Evolutionary conservation across 2,329 filamentous ascomycete genomes (phyloP), one percentile per base, ranked within the genome.

Genomic region (Apiospora arundinis): DNA sequence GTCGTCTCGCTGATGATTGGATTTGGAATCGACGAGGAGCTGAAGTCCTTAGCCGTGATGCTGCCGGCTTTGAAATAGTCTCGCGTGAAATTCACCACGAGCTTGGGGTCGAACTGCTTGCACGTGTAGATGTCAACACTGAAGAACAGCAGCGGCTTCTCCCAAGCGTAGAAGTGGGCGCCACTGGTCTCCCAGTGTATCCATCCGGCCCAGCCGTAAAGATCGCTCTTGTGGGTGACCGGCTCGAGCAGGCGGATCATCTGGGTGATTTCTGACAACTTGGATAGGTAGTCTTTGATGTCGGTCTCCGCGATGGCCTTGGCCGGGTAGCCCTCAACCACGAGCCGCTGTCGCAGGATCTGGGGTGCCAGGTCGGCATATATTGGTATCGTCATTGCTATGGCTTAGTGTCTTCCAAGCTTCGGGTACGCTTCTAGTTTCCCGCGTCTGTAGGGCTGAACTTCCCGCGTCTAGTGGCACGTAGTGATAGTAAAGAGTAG

Each of bases 151-250:
- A 66, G 40, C n/a, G 69, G 69, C 56, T 70, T 42, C 45, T 66
- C 69, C 56, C 69, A 70, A 9, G 69, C 69, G 56, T 70, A 70
- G 42, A 70, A 70, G 56, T 70, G 69, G 28, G 69, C 56, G 42
- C 69, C 69, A 32, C 56, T 70, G 21, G 69, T 70, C 56, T 70
- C 69, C 69, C 69, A 70, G 23, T 70, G 69, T 45, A 66, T 66
- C 69, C 69, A 70, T 23, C 69, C 69, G 14, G 69, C 69, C 69
- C 69, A 70, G 6, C 69, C 69, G 42, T 70, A 70, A 16, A 70
- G 49, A 11, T 70, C 69, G 69, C 69, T 70, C 56, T 48, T 49
- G 28, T 70, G 69, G 21, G 69, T 70, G 69, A 70, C 69, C 2
- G 69, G 69, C 23, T 70, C 69, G 37, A 70, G 37, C 32, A 70